Conservation (phyloP, 164 flowering plant genomes). For the Vitis labrusca region DNA sequence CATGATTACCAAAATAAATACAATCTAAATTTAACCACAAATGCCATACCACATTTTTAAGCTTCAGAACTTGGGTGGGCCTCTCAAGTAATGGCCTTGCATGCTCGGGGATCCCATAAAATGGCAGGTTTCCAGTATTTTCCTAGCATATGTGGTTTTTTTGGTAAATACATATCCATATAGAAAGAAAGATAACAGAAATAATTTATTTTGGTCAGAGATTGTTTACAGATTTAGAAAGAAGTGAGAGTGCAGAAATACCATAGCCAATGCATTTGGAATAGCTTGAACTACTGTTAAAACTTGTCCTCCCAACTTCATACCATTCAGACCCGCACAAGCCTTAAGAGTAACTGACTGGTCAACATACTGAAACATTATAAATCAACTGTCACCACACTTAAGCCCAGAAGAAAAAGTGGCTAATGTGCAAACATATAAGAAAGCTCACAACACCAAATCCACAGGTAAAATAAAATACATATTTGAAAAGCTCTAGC, state of each 20-base stretch:
- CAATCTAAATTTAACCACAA: not conserved
- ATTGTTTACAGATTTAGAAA: not conserved
- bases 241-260: conserved; percentile 17
- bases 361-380: conserved; percentile 71
- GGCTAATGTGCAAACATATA: no score
- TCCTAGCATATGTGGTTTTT: conserved; percentile 42
- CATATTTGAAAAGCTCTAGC: not conserved
- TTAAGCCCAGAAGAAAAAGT: conserved; percentile 2
- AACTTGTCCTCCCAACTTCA: conserved; percentile 88
- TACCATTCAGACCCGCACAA: conserved; percentile 93
- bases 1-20: not conserved
- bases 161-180: conserved; percentile 10
- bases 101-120: conserved; percentile 70
- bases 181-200: not conserved
- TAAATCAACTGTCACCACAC: not conserved
- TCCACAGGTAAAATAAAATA: not conserved
- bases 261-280: conserved; percentile 47
- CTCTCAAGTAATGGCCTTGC: conserved; percentile 79
- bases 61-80: conserved; percentile 74
- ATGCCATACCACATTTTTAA: conserved; percentile 76
- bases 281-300: conserved; percentile 74
- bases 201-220: not conserved
- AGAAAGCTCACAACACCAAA: not conserved
- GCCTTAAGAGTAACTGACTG: conserved; percentile 78
- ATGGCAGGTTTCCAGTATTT: conserved; percentile 35